phyloP scores from a whole-genome alignment of 2,329 filamentous ascomycete species.

The Trichophyton simii region DNA sequence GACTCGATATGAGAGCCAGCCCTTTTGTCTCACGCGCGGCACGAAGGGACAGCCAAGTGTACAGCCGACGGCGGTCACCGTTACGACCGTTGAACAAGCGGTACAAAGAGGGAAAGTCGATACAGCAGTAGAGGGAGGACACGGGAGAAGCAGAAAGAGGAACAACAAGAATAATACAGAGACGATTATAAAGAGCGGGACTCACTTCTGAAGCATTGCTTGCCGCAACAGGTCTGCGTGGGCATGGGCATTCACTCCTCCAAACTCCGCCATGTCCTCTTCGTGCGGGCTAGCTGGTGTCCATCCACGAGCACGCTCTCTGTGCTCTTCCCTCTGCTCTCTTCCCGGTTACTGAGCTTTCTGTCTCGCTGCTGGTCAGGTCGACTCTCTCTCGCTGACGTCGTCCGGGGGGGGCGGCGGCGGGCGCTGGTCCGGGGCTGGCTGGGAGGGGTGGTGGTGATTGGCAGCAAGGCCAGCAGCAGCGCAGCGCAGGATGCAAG shows the following conservation, averaged over 20 bases:
- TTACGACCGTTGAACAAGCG: not conserved
- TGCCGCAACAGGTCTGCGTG: conserved; percentile 48
- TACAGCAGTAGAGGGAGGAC: not conserved
- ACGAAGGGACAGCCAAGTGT: not conserved
- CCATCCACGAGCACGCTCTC: not conserved
- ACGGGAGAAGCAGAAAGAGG: not conserved
- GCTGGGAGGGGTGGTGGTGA: conserved; percentile 1
- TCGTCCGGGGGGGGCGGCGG: not conserved
- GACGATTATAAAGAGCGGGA: conserved; percentile 11
- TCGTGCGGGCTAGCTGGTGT: not conserved
- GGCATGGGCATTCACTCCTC: conserved; percentile 38
- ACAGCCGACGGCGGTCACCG: not conserved
- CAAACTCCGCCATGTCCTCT: conserved; percentile 30
- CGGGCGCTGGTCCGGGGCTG: conserved; percentile 4
- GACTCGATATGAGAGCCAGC: not conserved
- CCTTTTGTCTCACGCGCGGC: not conserved
- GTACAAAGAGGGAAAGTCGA: not conserved
- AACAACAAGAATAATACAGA: not conserved
- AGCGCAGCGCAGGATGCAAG: conserved; percentile 4
- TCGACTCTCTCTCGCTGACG: not conserved
- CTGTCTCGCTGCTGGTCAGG: not conserved
- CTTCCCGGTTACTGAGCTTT: not conserved
- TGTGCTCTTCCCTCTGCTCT: not conserved
- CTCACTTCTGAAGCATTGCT: conserved; percentile 47
- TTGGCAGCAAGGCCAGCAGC: conserved; percentile 11